Evolutionary conservation across 768 basidiomycete genomes (phyloP).

Genomic region (Leccinum fibrillosum): DNA sequence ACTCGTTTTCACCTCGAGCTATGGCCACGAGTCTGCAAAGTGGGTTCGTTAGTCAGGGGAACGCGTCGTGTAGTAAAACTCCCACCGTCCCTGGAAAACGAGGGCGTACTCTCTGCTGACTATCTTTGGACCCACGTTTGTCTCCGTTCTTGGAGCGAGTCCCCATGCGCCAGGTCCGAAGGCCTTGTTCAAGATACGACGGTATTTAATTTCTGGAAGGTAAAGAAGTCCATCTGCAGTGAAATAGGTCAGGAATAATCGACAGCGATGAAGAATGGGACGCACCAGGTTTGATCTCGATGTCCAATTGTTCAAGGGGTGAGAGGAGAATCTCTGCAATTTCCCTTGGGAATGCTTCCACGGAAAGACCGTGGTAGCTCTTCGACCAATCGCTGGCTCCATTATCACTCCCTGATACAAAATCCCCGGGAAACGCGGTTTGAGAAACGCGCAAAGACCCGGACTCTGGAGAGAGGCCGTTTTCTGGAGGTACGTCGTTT

Average conservation of each 20-base stretch:
- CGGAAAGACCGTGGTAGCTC: conserved; percentile 79
- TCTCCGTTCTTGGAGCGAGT: conserved; percentile 88
- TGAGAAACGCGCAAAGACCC: conserved; percentile 13
- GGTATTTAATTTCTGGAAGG: conserved; percentile 95
- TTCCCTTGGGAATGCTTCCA: conserved; percentile 74
- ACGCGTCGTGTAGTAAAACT: neutral
- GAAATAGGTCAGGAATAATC: neutral
- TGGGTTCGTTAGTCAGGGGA: neutral
- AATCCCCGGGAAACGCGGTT: conserved; percentile 28
- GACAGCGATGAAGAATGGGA: neutral
- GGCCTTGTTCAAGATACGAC: conserved; percentile 85
- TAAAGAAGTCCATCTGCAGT: conserved; percentile 84
- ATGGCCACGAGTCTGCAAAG: conserved; percentile 74
- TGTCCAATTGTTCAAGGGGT: conserved; percentile 70
- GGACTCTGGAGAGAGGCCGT: conserved; percentile 7
- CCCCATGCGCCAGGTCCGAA: conserved; percentile 99
- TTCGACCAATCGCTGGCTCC: conserved; percentile 77
- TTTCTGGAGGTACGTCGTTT: conserved; percentile 17
- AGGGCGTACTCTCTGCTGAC: conserved; percentile 94
- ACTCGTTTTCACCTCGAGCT: conserved; percentile 94
- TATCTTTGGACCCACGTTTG: conserved; percentile 81
- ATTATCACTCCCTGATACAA: conserved; percentile 19
- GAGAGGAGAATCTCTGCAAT: conserved; percentile 68
- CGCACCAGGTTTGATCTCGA: conserved; percentile 93
- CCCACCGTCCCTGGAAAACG: conserved; percentile 86